phyloP scores from a whole-genome alignment of 2,329 filamentous ascomycete genomes.

The Pestalotiopsis sp. region DNA sequence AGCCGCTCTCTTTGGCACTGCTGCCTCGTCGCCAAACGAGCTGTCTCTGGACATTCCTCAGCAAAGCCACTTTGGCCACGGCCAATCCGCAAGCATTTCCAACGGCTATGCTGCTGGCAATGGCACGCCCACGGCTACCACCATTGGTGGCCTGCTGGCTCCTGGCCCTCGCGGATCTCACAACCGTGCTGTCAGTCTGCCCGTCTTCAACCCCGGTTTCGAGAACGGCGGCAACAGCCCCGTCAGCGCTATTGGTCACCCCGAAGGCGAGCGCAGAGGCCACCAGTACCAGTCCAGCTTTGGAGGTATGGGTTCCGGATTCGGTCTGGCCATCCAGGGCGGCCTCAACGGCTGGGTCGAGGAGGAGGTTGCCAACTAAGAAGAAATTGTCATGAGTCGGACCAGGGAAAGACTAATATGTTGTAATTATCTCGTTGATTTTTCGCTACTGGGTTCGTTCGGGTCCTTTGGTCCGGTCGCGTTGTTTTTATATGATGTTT shows the following conservation, averaged over 20 bases:
- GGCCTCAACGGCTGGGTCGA: constrained; percentile 70
- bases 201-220: constrained; percentile 67
- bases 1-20: constrained; percentile 78
- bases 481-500: constrained; percentile 32
- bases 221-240: constrained; percentile 61
- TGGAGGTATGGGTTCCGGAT: constrained; percentile 61
- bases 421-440: constrained; percentile 44
- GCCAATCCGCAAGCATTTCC: constrained; percentile 67
- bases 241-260: constrained; percentile 48
- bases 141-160: constrained; percentile 76
- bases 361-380: constrained; percentile 64
- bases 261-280: constrained; percentile 60
- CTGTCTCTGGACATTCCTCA: constrained; percentile 61
- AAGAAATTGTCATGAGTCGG: constrained; percentile 16
- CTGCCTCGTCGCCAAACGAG: constrained; percentile 61
- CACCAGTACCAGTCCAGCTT: constrained; percentile 70
- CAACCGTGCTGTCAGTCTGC: constrained; percentile 87
- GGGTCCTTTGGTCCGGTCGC: constrained; percentile 26
- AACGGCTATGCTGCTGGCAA: constrained; percentile 63
- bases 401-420: constrained; percentile 39
- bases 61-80: constrained; percentile 65
- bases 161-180: constrained; percentile 66
- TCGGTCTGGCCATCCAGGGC: constrained; percentile 65
- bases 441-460: constrained; percentile 29
- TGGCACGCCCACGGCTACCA: constrained; percentile 62